phyloP scores from a whole-genome alignment of 2,329 filamentous ascomycete genomes.

The Trichophyton schoenleinii region DNA sequence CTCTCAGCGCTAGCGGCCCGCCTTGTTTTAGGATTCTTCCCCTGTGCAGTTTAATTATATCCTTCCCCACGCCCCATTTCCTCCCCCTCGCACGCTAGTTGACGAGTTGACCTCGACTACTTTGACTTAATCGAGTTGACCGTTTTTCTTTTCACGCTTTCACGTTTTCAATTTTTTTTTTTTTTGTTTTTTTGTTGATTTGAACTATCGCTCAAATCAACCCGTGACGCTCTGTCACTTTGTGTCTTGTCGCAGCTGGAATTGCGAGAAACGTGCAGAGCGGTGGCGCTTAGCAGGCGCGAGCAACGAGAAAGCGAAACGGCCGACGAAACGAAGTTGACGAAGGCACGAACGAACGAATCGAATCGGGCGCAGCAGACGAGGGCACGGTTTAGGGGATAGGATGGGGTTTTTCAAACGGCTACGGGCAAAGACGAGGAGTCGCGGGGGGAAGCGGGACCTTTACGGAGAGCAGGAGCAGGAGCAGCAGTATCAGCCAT shows the following conservation, averaged over 20 bases:
- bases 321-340: too few relatives aligned
- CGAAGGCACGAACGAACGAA: background rate
- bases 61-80: background rate
- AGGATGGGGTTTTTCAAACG: conserved; percentile 18
- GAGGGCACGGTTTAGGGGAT: background rate
- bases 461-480: background rate
- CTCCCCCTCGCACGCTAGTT: background rate
- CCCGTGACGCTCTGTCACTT: background rate
- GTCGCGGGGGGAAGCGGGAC: conserved; percentile 10
- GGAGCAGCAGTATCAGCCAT: conserved; percentile 1
- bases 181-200: too few relatives aligned
- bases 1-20: background rate
- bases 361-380: background rate
- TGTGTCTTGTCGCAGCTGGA: background rate
- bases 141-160: background rate
- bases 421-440: conserved; percentile 15
- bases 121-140: background rate
- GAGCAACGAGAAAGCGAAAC: too few relatives aligned
- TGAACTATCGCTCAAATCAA: background rate
- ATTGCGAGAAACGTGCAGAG: background rate
- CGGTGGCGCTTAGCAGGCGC: too few relatives aligned
- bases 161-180: background rate
- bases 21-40: background rate
- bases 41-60: background rate
- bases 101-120: background rate